phyloP scores from a whole-genome alignment of 805 yeast genomes.

The Pichia exigua region DNA sequence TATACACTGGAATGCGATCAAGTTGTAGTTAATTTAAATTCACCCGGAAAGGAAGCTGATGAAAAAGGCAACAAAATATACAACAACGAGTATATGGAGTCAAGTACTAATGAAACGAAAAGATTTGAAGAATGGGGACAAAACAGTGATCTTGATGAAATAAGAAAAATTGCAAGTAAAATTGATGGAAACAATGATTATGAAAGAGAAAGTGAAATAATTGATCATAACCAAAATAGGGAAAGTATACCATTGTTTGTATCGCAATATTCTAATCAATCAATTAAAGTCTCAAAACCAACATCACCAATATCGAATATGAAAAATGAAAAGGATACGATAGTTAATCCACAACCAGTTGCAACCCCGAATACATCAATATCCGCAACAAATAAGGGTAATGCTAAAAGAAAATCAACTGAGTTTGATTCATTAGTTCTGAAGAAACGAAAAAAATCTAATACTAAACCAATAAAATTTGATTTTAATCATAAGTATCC shows the following conservation, averaged over 20 bases:
- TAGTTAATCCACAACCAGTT: not conserved
- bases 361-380: not conserved
- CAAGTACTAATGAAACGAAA: too few species aligned
- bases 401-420: not conserved
- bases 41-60: not conserved
- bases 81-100: not conserved
- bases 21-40: not conserved
- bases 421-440: not conserved
- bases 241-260: not conserved
- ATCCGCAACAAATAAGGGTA: not conserved
- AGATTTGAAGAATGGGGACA: not conserved
- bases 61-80: too few species aligned
- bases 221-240: not conserved
- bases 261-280: not conserved
- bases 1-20: not conserved
- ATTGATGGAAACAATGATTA: not conserved
- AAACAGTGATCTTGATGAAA: not conserved
- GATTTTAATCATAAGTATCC: conserved; percentile 5
- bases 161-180: too few species aligned
- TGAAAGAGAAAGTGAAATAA: not conserved
- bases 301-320: not conserved
- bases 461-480: not conserved
- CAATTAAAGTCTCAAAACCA: not conserved
- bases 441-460: not conserved
- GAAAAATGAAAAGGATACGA: not conserved